Conservation (phyloP, 2,329 filamentous ascomycete genomes). For the Trematosphaeria pertusa region DNA sequence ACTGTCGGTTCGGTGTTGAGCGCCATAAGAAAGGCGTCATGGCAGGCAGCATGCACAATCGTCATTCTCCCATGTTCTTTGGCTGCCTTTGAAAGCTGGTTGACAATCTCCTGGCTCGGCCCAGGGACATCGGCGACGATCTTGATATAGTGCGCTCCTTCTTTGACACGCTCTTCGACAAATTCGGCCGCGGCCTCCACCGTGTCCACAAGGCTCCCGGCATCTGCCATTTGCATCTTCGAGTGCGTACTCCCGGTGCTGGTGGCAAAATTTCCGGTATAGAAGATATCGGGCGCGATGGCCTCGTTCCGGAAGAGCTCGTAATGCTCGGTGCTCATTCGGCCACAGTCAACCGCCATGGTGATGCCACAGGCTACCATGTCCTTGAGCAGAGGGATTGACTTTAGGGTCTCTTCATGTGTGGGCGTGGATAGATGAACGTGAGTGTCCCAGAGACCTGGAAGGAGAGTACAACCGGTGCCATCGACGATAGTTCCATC, state of each 20-base stretch:
- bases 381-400: neutral
- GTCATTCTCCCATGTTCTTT: constrained; percentile 2
- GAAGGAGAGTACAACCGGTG: constrained; percentile 10
- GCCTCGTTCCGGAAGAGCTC: neutral
- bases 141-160: constrained; percentile 11
- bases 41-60: constrained; percentile 7
- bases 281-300: constrained; percentile 3
- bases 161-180: constrained; percentile 2
- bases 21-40: constrained; percentile 7
- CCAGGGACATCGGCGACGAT: constrained; percentile 10
- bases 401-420: neutral
- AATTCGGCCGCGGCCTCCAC: constrained; percentile 3
- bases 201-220: constrained; percentile 5
- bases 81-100: constrained; percentile 8
- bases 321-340: neutral
- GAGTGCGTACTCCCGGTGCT: constrained; percentile 8
- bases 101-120: constrained; percentile 7
- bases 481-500: constrained; percentile 1
- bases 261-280: constrained; percentile 6
- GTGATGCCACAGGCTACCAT: constrained; percentile 7
- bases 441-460: constrained; percentile 12
- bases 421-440: constrained; percentile 1
- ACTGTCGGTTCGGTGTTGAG: constrained; percentile 6
- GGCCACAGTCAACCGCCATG: constrained; percentile 6
- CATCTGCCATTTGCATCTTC: constrained; percentile 3